These are phyloP conservation scores for Hericium alpestre DNA, from an alignment of 768 basidiomycete species.

Conservation along the genomic window DNA sequence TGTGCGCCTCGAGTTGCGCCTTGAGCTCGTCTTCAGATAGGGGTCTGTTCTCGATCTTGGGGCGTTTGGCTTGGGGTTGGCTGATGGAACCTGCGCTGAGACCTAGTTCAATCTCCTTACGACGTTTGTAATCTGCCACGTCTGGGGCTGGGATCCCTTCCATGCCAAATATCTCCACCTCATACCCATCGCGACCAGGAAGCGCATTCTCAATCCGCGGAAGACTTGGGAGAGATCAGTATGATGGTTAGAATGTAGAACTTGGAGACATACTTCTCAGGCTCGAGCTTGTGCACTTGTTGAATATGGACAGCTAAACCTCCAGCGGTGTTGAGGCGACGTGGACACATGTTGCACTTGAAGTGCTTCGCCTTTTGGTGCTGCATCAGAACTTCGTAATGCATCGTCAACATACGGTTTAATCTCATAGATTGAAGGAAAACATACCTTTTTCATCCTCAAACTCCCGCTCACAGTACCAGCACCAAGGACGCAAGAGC, in stretches of 20 bases:
- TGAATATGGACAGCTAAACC: slow-evolving; percentile 97
- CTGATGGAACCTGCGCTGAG: slow-evolving; percentile 73
- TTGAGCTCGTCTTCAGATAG: slow-evolving; percentile 77
- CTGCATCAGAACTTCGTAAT: slow-evolving; percentile 77
- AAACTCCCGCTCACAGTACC: slow-evolving; percentile 99
- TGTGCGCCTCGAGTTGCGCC: slow-evolving; percentile 81
- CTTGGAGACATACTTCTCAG: slow-evolving; percentile 44
- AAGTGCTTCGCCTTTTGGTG: slow-evolving; percentile 99
- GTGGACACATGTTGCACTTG: slow-evolving; percentile 92
- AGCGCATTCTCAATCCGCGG: slow-evolving; percentile 94
- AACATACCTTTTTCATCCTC: slow-evolving; percentile 93
- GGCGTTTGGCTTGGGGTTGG: slow-evolving; percentile 70
- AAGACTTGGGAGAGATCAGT: slow-evolving; percentile 30
- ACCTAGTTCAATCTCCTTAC: slow-evolving; percentile 90
- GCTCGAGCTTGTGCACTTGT: slow-evolving; percentile 98
- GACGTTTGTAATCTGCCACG: slow-evolving; percentile 89
- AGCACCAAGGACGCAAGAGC: slow-evolving; percentile 91
- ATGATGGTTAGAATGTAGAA: background rate
- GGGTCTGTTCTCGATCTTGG: slow-evolving; percentile 67
- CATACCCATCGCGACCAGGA: slow-evolving; percentile 93
- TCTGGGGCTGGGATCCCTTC: slow-evolving; percentile 94
- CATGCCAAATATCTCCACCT: slow-evolving; percentile 99
- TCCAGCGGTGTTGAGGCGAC: slow-evolving; percentile 92
- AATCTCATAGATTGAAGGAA: background rate
- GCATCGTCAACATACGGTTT: background rate